Evolutionary conservation across 2,329 filamentous ascomycete genomes (phyloP), one percentile per base, ranked within the genome.

Genomic region (Ceratocystiopsis minuta): DNA sequence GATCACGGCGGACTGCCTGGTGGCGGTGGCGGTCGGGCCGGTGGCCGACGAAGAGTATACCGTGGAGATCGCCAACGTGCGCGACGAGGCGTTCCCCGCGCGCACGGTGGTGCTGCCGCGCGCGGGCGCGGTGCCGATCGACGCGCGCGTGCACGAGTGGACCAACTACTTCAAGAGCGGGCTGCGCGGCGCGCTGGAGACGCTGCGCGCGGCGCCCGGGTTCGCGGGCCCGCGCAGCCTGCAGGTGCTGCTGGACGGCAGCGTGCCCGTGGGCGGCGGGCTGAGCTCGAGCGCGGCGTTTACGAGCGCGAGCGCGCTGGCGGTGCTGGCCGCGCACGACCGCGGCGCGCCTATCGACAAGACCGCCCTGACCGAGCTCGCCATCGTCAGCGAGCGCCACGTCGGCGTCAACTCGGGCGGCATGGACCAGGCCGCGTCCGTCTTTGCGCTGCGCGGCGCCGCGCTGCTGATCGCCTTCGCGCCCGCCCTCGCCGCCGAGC

Each of bases 161-260:
- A 82, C 85, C 44, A 98, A 96, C 59, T 98, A 98, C 68, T 96
- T 98, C 73, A 92, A 90, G 64, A 83, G 85, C 42, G 90, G 90
- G 0, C 66, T 96, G 39, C 68, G 75, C 33, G 90, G 87, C 28
- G 88, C 88, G 1, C 62, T 94, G 43, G 73, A 82, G 52, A 67
- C 93, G 45, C 64, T 98, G 49, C 70, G 75, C 55, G 74, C 77
- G 60, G 79, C 79, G 56, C 72, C 32, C 52, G 51, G 37, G 63
- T 66, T 11, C 62, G 61, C 38, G 55, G 67, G 66, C 36, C 79
- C 84, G 3, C 70, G 71, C 39, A 80, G 81, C 53, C 85, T 98
- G 78, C 76, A 92, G 51, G 72, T 96, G 41, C 65, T 96, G 41
- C 79, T 94, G 57, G 83, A 96, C 59, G 90, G 90, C 28, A 88